phyloP scores from a whole-genome alignment of 73 alveolate species.

The Paramecium sonneborni region DNA sequence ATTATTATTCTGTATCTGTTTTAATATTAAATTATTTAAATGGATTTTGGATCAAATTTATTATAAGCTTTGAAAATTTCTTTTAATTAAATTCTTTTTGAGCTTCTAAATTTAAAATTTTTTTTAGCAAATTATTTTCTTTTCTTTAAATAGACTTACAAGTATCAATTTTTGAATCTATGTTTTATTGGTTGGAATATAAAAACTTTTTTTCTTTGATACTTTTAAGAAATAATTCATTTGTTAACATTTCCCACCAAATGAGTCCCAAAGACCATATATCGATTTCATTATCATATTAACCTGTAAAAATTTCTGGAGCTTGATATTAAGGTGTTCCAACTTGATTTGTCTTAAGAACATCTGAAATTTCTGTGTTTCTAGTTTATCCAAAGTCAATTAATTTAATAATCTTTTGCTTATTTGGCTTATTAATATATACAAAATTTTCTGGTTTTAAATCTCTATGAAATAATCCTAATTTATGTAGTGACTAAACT shows the following conservation, averaged over 20 bases:
- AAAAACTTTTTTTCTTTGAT: too few relatives aligned
- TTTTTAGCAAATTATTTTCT: too few relatives aligned
- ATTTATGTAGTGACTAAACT: background rate
- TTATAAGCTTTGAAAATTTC: too few relatives aligned
- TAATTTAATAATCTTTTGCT: background rate
- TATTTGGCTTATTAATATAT: background rate
- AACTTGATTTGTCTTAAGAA: background rate
- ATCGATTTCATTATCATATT: background rate
- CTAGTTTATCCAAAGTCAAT: background rate
- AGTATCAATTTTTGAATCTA: too few relatives aligned
- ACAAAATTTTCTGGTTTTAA: slow-evolving; percentile 66
- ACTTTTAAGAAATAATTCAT: too few relatives aligned
- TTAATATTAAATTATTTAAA: too few relatives aligned
- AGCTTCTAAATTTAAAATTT: too few relatives aligned
- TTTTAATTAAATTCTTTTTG: too few relatives aligned
- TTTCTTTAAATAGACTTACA: too few relatives aligned
- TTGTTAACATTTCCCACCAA: background rate
- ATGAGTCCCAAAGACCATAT: slow-evolving; percentile 1
- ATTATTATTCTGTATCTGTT: too few relatives aligned
- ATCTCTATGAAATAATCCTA: slow-evolving; percentile 60
- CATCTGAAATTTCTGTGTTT: background rate
- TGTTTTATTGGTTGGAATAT: too few relatives aligned
- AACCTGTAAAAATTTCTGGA: background rate
- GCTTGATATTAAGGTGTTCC: slow-evolving; percentile 9
- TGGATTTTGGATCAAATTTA: too few relatives aligned